These are phyloP conservation scores for Golubevia pallescens DNA, from an alignment of 1,284 basidiomycete species.

Conservation along the genomic window DNA sequence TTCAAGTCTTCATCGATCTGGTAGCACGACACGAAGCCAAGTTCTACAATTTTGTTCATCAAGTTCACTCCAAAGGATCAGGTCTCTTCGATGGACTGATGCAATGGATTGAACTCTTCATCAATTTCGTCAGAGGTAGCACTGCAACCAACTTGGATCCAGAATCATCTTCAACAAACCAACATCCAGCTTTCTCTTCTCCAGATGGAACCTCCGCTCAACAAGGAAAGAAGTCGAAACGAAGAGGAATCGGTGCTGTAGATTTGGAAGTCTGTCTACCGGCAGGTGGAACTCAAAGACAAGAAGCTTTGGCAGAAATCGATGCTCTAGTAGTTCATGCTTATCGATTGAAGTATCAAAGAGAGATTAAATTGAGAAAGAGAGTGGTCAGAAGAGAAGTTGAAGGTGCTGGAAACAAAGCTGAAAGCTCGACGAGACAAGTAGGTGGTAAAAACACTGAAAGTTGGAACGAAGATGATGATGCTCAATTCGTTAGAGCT, in stretches of 20 bases:
- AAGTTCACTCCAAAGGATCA: constrained; percentile 96
- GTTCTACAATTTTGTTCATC: constrained; percentile 97
- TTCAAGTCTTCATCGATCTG: constrained; percentile 91
- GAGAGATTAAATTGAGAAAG: constrained; percentile 52
- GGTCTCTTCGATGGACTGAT: constrained; percentile 91
- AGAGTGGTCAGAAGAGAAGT: constrained; percentile 44
- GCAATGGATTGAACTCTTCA: constrained; percentile 95
- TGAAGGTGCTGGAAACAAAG: constrained; percentile 29
- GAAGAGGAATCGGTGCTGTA: too few relatives aligned
- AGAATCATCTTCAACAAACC: not conserved
- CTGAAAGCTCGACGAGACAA: constrained; percentile 16
- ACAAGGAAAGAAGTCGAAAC: too few relatives aligned
- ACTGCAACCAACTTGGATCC: too few relatives aligned
- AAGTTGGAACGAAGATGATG: constrained; percentile 23
- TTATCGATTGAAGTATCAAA: constrained; percentile 53
- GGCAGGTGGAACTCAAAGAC: constrained; percentile 37
- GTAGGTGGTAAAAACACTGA: constrained; percentile 13
- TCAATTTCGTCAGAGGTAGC: constrained; percentile 74
- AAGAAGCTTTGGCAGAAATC: constrained; percentile 45
- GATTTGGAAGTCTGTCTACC: constrained; percentile 51
- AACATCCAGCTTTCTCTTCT: too few relatives aligned
- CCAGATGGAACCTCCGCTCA: too few relatives aligned
- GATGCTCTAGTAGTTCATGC: constrained; percentile 52
- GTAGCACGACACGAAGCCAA: constrained; percentile 91
- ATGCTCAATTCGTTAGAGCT: constrained; percentile 43